Evolutionary conservation across 805 yeast genomes (phyloP).

Genomic region (Hanseniaspora meyeri): DNA sequence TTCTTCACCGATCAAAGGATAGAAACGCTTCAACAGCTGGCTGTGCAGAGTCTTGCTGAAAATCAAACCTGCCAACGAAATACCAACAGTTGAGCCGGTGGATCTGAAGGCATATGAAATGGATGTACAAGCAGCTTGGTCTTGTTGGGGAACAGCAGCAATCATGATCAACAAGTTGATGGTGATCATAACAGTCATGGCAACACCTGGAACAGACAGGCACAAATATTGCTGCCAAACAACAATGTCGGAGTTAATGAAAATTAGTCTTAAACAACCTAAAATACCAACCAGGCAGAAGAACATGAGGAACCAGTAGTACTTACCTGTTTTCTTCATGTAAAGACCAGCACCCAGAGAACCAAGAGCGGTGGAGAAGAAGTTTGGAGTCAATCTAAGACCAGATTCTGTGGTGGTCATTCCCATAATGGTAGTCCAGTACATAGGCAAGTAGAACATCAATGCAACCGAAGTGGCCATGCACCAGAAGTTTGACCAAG

Average conservation of each 20-base stretch:
- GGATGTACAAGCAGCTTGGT: conserved; percentile 75
- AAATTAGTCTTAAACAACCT: conserved; percentile 34
- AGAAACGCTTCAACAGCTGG: conserved; percentile 25
- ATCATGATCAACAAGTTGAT: conserved; percentile 55
- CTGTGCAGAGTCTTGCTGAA: conserved; percentile 37
- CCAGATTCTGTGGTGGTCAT: conserved; percentile 49
- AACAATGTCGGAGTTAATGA: conserved; percentile 27
- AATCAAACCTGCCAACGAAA: conserved; percentile 52
- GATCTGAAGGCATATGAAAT: conserved; percentile 82
- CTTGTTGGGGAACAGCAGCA: conserved; percentile 56
- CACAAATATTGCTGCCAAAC: conserved; percentile 35
- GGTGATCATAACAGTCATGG: conserved; percentile 48
- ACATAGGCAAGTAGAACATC: conserved; percentile 50
- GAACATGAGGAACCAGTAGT: conserved; percentile 35
- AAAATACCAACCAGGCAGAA: conserved; percentile 34
- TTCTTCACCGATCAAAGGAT: conserved; percentile 26
- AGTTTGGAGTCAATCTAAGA: conserved; percentile 45
- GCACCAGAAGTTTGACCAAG: conserved; percentile 48
- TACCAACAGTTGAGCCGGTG: conserved; percentile 78
- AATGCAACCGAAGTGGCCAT: conserved; percentile 32
- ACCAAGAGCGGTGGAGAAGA: conserved; percentile 45
- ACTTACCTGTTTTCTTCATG: conserved; percentile 53
- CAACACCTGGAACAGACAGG: conserved; percentile 40
- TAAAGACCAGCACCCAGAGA: conserved; percentile 53
- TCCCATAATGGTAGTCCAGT: conserved; percentile 42